Evolutionary conservation across 1,284 basidiomycete genomes (phyloP).

Genomic region (Xerocomus nothofagi): DNA sequence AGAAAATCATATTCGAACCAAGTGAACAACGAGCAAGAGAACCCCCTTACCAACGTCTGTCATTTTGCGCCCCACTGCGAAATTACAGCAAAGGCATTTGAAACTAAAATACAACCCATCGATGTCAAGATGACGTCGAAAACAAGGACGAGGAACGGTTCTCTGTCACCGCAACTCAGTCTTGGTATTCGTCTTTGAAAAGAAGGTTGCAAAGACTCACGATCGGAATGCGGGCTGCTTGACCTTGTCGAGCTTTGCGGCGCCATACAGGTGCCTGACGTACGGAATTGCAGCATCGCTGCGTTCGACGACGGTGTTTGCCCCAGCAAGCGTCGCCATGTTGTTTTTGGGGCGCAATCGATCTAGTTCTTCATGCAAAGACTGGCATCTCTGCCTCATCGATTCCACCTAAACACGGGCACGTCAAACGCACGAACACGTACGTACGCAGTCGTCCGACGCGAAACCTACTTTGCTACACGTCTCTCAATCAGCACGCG

Average conservation of each 20-base stretch:
- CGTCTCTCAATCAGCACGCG: background rate
- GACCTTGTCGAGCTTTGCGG: background rate
- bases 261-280: too few species aligned
- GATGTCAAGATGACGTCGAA: background rate
- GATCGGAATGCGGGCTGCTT: background rate
- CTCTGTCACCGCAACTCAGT: background rate
- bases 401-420: background rate
- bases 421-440: background rate
- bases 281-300: background rate
- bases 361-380: slow-evolving; percentile 1
- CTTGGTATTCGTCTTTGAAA: background rate
- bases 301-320: background rate
- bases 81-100: too few species aligned
- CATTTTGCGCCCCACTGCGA: background rate
- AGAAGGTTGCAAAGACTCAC: background rate
- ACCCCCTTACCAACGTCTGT: background rate
- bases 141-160: too few species aligned
- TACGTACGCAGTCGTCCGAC: background rate
- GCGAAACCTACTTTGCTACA: slow-evolving; percentile 4
- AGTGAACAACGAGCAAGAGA: too few species aligned
- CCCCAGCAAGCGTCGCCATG: background rate
- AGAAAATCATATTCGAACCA: too few species aligned
- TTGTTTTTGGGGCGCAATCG: background rate
- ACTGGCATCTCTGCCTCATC: background rate
- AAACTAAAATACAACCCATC: background rate